Base-by-base conservation (phyloP, 1,139 yeast species). In the Taphrina deformans region DNA sequence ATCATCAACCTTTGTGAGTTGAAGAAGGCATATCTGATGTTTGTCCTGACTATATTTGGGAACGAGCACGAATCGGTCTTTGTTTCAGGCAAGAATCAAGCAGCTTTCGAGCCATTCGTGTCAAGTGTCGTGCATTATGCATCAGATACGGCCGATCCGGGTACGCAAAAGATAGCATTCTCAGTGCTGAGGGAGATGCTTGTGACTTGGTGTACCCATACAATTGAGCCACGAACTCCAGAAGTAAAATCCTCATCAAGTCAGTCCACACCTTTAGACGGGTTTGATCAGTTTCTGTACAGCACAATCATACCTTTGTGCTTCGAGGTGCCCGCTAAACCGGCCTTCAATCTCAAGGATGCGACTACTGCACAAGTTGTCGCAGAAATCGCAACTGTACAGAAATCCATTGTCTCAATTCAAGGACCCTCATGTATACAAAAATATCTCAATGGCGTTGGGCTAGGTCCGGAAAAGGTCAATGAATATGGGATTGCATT, bases 11-110 rank as follows among this genome's bases (percentile, higher is more conserved):
- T 76, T 24, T 72, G 74, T 26, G 77, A 83, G 44, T 79, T 92
- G 72, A 86, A 88, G 70, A 86, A 86, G 71, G 82, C 92, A 9
- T 85, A 86, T 70, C 81, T 89, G 74, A 83, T 85, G 41, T 83
- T 92, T 70, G 73, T 93, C 55, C 83, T 86, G 72, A 82, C 88
- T 38, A 76, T 93, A 55, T 81, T 89, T 26, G 82, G 88, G 69
- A 95, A 93, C 75, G 88, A 89, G 72, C 84, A 87, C 71, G 85
- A 95, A 27, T 87, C 96, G 64, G 79, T 93, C 67, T 83, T 93
- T 73, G 78, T 90, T 61, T 83, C 90, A 0, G 84, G 83, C 68
- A 82, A 84, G 35, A 90, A 89, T 40, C 68, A 65, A 14, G 58
- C 56, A n/a, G 59, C 83, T 31, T 80, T 92, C 68, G 89, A 89